Evolutionary conservation across 345 rosid genomes (phyloP).

Genomic region (Hevea brasiliensis): DNA sequence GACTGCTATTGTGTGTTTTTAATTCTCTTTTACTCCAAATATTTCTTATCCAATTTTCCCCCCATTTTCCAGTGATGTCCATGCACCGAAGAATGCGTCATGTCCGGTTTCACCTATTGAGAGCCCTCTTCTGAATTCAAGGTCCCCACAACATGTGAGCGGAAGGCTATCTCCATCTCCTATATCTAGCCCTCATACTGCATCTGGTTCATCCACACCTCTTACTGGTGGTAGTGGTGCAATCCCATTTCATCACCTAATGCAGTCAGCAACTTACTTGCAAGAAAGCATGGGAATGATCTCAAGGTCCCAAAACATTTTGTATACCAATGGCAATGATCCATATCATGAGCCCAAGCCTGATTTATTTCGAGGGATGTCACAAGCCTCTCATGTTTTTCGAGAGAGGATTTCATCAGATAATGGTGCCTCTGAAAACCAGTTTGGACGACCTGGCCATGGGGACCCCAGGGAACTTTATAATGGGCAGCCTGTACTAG

Average conservation of each 20-base stretch:
- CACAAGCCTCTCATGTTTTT: conserved; percentile 51
- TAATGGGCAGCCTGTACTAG: conserved; percentile 48
- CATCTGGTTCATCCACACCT: conserved; percentile 35
- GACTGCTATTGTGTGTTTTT: background rate
- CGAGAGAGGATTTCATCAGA: conserved; percentile 47
- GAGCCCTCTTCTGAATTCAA: conserved; percentile 30
- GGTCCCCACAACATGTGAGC: conserved; percentile 30
- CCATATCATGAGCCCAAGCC: conserved; percentile 51
- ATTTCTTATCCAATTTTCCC: background rate
- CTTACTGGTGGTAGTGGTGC: conserved; percentile 30
- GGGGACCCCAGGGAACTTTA: conserved; percentile 33
- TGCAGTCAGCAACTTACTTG: conserved; percentile 47
- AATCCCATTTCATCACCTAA: conserved; percentile 56
- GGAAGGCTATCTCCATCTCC: conserved; percentile 28
- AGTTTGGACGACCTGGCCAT: conserved; percentile 28
- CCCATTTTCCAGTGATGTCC: conserved; percentile 20
- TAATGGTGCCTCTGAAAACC: conserved; percentile 41
- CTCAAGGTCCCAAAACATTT: conserved; percentile 43
- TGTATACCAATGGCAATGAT: conserved; percentile 36
- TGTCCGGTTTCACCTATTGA: conserved; percentile 28
- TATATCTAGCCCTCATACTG: conserved; percentile 31
- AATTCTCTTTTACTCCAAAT: background rate
- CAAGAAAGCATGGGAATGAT: conserved; percentile 50
- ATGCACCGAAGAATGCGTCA: conserved; percentile 21
- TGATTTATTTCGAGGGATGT: conserved; percentile 50